Evolutionary conservation across 2,329 filamentous ascomycete species (phyloP).

Genomic region (Fusarium pseudocircinatum): DNA sequence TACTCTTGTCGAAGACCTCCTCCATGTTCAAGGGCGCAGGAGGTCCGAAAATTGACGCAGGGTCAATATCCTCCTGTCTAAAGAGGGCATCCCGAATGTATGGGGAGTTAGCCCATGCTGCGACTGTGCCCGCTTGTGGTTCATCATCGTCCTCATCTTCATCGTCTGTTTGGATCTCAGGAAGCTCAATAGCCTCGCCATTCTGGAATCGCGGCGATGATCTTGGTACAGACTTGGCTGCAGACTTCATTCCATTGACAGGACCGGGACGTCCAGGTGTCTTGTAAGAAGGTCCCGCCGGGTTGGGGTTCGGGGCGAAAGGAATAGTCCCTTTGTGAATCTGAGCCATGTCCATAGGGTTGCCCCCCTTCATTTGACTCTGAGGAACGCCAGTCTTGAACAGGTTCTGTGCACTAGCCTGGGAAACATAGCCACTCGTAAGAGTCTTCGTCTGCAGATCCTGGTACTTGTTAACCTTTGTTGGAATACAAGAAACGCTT

Average conservation of each 20-base stretch:
- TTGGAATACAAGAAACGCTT: neutral
- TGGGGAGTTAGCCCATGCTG: conserved; percentile 89
- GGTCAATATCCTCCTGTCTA: conserved; percentile 86
- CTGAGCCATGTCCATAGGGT: conserved; percentile 86
- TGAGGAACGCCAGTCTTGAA: conserved; percentile 76
- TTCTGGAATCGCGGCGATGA: conserved; percentile 88
- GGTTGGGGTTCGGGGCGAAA: conserved; percentile 77
- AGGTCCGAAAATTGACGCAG: conserved; percentile 86
- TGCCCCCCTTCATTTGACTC: conserved; percentile 68
- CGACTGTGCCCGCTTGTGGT: conserved; percentile 64
- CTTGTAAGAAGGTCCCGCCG: conserved; percentile 68
- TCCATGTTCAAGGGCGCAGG: conserved; percentile 93
- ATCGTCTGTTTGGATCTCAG: conserved; percentile 94
- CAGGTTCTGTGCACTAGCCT: conserved; percentile 63
- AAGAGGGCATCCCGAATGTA: conserved; percentile 79
- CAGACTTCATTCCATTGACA: conserved; percentile 59
- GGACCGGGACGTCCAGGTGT: conserved; percentile 70
- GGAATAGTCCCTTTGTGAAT: conserved; percentile 89
- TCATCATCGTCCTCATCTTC: conserved; percentile 82
- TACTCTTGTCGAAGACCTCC: conserved; percentile 92
- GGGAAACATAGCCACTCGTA: conserved; percentile 69
- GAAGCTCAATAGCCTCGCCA: conserved; percentile 89
- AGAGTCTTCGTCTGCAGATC: conserved; percentile 69
- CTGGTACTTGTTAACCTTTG: conserved; percentile 55
- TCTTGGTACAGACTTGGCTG: conserved; percentile 67